Conservation (phyloP, 306 rosid genomes). For the Cucurbita maxima region DNA sequence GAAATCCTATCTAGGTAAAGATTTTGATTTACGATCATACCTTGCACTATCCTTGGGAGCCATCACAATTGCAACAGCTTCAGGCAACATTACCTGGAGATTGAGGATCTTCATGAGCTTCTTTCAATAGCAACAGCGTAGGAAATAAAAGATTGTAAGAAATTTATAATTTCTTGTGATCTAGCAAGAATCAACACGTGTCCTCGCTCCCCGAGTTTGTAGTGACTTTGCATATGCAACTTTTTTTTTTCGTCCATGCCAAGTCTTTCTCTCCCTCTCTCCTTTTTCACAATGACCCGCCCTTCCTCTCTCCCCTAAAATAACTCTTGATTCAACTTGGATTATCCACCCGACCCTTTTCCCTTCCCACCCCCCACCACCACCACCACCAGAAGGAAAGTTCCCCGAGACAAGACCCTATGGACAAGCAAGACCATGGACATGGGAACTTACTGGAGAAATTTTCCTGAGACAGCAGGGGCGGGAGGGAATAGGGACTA, state of each 20-base stretch:
- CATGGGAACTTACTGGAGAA: background rate
- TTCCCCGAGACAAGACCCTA: background rate
- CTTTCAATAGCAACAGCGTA: conserved; percentile 6
- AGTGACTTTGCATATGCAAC: background rate
- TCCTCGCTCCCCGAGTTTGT: background rate
- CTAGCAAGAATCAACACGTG: background rate
- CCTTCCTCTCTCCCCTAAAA: background rate
- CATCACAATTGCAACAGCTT: conserved; percentile 95
- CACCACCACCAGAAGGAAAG: background rate
- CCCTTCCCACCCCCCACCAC: background rate
- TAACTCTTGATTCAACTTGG: background rate
- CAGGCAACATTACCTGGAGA: conserved; percentile 87
- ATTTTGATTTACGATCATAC: conserved; percentile 22
- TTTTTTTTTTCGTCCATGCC: background rate
- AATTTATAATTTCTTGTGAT: background rate
- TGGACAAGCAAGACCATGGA: background rate
- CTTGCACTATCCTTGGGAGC: conserved; percentile 71
- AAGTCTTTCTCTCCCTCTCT: background rate
- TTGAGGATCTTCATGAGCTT: conserved; percentile 1
- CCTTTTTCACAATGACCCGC: background rate
- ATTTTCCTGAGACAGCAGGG: background rate
- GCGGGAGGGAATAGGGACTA: background rate
- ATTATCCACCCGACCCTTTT: background rate
- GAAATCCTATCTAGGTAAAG: background rate
- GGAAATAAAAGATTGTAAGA: background rate